Evolutionary conservation across 1,139 yeast genomes (phyloP).

Genomic region (Sugiyamaella japonica): DNA sequence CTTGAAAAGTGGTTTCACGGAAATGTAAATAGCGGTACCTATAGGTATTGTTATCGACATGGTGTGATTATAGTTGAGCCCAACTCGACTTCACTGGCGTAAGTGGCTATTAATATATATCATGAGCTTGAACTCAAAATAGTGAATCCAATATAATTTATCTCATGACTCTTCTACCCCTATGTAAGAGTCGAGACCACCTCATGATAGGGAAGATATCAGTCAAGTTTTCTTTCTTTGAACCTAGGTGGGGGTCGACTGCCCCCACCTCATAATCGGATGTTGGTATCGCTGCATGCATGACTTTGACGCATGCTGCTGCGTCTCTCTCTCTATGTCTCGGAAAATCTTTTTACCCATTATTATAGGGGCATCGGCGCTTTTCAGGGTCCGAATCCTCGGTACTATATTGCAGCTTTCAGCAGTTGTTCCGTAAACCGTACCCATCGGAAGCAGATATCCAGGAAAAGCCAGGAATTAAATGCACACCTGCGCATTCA

Average conservation of each 20-base stretch:
- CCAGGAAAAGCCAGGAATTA: no score
- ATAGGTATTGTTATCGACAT: slow-evolving; percentile 37
- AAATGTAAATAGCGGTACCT: slow-evolving; percentile 73
- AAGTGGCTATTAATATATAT: no score
- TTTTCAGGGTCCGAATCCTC: not conserved
- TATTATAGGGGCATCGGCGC: no score
- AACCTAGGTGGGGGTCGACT: not conserved
- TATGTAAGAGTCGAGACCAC: no score
- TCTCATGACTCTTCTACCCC: no score
- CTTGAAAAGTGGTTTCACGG: slow-evolving; percentile 85
- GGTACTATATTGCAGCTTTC: no score
- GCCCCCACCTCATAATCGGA: not conserved
- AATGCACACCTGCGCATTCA: no score
- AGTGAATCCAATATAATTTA: no score
- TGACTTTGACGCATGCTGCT: not conserved
- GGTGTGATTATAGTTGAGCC: not conserved
- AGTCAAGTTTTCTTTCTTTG: not conserved
- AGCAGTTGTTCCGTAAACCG: no score
- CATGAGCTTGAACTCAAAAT: no score
- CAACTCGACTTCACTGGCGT: not conserved
- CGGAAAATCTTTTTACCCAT: not conserved
- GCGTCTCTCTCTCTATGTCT: not conserved
- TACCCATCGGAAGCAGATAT: no score
- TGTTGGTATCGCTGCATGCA: not conserved
- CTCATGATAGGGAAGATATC: not conserved